Conservation (phyloP, 2,329 filamentous ascomycete species). For the Penicillium corylophilum region DNA sequence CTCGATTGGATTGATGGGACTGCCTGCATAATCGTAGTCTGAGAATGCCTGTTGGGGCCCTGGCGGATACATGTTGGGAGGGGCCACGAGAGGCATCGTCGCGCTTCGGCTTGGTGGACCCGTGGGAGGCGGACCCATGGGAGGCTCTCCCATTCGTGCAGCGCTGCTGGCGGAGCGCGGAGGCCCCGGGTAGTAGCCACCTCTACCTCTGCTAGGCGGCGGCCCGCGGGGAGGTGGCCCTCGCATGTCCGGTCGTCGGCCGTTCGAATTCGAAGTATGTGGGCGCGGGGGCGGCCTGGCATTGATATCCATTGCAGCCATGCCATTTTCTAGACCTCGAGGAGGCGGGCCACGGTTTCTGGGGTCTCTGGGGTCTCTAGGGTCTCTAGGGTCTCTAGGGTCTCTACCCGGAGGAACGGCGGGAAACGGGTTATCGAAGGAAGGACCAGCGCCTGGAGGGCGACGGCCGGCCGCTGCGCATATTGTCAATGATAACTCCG, state of each 20-base stretch:
- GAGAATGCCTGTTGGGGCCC: conserved; percentile 32
- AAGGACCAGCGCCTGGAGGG: conserved; percentile 35
- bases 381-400: conserved; percentile 26
- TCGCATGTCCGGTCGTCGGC: conserved; percentile 31
- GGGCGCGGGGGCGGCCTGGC: conserved; percentile 34
- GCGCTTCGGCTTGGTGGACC: conserved; percentile 36
- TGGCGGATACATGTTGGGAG: conserved; percentile 31
- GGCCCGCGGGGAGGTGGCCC: conserved; percentile 27
- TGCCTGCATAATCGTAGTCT: conserved; percentile 26
- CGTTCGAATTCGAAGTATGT: conserved; percentile 38
- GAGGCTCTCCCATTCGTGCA: conserved; percentile 24
- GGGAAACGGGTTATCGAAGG: conserved; percentile 54
- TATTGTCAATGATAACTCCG: conserved; percentile 7
- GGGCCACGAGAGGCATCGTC: conserved; percentile 34
- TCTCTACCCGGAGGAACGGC: conserved; percentile 32
- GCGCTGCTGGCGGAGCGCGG: conserved; percentile 31
- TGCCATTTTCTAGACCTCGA: conserved; percentile 36
- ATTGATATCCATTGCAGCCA: conserved; percentile 42
- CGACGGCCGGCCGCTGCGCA: conserved; percentile 19
- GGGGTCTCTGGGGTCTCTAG: conserved; percentile 24
- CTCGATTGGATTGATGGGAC: conserved; percentile 10
- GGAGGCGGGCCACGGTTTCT: conserved; percentile 36
- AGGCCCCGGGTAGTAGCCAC: conserved; percentile 24
- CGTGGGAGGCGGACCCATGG: conserved; percentile 31
- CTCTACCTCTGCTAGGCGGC: conserved; percentile 22